Conservation (phyloP, 2,329 filamentous ascomycete genomes). For the Coccinonectria pachysandricola region DNA sequence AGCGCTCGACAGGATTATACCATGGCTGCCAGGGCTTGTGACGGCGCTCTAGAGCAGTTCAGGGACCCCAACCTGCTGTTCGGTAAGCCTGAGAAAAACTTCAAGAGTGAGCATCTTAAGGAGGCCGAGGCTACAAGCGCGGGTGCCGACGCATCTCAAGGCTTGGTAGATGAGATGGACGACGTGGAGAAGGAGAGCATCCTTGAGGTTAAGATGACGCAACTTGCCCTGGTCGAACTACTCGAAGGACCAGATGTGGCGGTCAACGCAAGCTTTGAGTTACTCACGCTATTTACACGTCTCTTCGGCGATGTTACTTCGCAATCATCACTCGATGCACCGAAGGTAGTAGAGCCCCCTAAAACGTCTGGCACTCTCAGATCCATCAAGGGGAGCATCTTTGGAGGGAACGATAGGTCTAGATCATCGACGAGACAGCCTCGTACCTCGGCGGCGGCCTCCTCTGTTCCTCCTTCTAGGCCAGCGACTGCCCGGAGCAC, state of each 20-base stretch:
- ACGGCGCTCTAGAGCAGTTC: constrained; percentile 87
- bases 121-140: constrained; percentile 30
- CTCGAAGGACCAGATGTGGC: constrained; percentile 75
- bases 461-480: constrained; percentile 17
- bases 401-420: constrained; percentile 48
- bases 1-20: constrained; percentile 79
- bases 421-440: constrained; percentile 32
- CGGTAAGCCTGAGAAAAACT: constrained; percentile 46
- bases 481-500: constrained; percentile 29
- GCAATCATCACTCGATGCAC: constrained; percentile 34
- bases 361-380: constrained; percentile 63
- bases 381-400: constrained; percentile 66
- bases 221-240: constrained; percentile 73
- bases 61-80: constrained; percentile 61
- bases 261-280: constrained; percentile 78
- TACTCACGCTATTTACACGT: constrained; percentile 70
- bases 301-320: constrained; percentile 56
- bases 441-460: constrained; percentile 23
- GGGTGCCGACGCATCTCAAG: constrained; percentile 22
- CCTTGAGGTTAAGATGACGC: constrained; percentile 93
- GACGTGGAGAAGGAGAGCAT: constrained; percentile 76
- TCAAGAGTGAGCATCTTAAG: constrained; percentile 58
- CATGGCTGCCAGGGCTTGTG: constrained; percentile 72
- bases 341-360: constrained; percentile 43
- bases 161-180: constrained; percentile 70